Conservation (phyloP, 164 flowering plant genomes). For the Amborella trichopoda region DNA sequence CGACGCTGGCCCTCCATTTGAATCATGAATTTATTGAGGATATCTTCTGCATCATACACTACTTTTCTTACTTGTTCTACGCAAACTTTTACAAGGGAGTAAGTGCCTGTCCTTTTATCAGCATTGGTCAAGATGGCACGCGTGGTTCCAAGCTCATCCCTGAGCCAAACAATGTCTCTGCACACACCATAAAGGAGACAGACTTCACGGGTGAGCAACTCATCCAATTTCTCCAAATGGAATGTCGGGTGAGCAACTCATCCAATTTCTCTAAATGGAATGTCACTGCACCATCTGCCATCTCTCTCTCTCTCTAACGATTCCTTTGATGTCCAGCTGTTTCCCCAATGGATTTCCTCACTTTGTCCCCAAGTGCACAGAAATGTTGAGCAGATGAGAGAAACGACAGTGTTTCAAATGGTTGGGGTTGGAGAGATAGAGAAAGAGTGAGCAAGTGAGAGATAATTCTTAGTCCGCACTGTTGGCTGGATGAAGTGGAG, state of each 20-base stretch:
- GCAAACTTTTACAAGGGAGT: background rate
- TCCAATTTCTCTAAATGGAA: slow-evolving; percentile 3
- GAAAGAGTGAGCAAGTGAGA: too few species aligned
- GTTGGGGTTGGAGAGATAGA: too few species aligned
- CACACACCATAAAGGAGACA: slow-evolving; percentile 1
- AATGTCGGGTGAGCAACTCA: too few species aligned
- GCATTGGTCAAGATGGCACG: slow-evolving; percentile 10
- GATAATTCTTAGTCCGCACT: too few species aligned
- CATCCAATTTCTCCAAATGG: too few species aligned
- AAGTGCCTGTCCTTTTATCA: background rate
- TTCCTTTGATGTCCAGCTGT: too few species aligned
- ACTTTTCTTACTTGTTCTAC: slow-evolving; percentile 2
- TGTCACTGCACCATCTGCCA: slow-evolving; percentile 5
- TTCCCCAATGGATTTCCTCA: too few species aligned
- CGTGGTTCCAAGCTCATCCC: slow-evolving; percentile 5
- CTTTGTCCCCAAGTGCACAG: too few species aligned
- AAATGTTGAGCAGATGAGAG: too few species aligned
- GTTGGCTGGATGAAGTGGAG: too few species aligned
- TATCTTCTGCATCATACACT: slow-evolving; percentile 7
- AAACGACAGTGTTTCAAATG: too few species aligned
- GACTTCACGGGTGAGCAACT: background rate
- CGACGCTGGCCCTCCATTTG: background rate
- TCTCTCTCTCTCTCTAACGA: slow-evolving; percentile 1
- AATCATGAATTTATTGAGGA: slow-evolving; percentile 4
- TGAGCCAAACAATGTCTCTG: slow-evolving; percentile 2